These are phyloP conservation scores for Comarum palustre DNA, from an alignment of 306 rosid species.

Conservation along the genomic window DNA sequence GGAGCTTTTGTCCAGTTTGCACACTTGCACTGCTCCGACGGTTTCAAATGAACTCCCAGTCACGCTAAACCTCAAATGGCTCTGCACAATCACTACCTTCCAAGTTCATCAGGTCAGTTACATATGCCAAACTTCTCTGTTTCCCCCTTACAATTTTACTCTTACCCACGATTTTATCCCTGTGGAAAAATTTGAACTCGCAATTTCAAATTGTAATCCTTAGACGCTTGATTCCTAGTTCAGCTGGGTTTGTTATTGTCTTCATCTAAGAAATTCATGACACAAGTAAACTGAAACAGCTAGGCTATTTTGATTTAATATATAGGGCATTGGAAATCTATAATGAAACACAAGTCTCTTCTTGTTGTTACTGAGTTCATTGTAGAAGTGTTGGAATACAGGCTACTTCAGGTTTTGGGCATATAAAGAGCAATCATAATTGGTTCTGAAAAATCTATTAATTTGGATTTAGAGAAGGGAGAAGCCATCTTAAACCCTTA, in stretches of 20 bases:
- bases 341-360: background rate
- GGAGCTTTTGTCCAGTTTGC: background rate
- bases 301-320: background rate
- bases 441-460: background rate
- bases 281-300: background rate
- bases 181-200: background rate
- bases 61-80: background rate
- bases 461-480: background rate
- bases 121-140: background rate
- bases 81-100: background rate
- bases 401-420: background rate
- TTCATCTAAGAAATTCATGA: background rate
- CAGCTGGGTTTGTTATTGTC: background rate
- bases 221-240: background rate
- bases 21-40: background rate
- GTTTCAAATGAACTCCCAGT: background rate
- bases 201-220: background rate
- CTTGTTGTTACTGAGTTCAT: background rate
- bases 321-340: background rate
- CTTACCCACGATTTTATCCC: background rate
- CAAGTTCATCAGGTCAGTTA: background rate
- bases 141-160: background rate
- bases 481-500: background rate
- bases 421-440: background rate
- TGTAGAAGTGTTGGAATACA: background rate